Conservation (phyloP, 2,329 filamentous ascomycete genomes). For the Polytolypa hystricis region DNA sequence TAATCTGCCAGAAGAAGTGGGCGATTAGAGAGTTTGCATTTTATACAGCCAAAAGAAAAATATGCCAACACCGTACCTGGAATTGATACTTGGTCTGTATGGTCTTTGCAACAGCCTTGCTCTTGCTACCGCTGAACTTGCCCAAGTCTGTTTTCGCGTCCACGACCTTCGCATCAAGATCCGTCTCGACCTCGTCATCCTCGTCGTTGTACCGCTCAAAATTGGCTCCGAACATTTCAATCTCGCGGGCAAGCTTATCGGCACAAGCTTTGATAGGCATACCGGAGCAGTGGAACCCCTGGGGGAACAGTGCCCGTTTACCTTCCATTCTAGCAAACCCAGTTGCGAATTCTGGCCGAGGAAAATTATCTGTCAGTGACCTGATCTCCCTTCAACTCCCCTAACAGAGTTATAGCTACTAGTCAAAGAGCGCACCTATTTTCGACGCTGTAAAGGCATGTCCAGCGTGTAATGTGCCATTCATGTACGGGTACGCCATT, state of each 20-base stretch:
- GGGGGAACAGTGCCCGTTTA: conserved; percentile 74
- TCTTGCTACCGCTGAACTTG: conserved; percentile 88
- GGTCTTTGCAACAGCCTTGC: conserved; percentile 80
- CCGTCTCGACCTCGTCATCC: conserved; percentile 40
- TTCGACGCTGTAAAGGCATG: conserved; percentile 89
- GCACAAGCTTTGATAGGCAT: conserved; percentile 98
- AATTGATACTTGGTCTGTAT: conserved; percentile 94
- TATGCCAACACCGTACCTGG: too few species aligned
- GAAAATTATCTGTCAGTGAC: too few species aligned
- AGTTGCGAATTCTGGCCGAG: conserved; percentile 84
- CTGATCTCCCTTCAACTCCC: too few species aligned
- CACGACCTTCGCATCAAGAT: conserved; percentile 51
- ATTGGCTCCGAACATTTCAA: conserved; percentile 75
- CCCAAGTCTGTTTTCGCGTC: conserved; percentile 67
- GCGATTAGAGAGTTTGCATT: too few species aligned
- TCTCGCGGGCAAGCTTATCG: conserved; percentile 85
- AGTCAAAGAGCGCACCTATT: too few species aligned
- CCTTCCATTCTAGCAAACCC: conserved; percentile 86
- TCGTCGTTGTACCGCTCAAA: conserved; percentile 68
- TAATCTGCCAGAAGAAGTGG: too few species aligned
- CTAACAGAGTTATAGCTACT: too few species aligned
- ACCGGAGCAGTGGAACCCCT: conserved; percentile 92
- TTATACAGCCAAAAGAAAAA: too few species aligned
- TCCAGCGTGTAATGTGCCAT: conserved; percentile 78
- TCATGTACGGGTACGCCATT: conserved; percentile 73